These are phyloP conservation scores for Escallonia rubra DNA, from an alignment of 129 eudicot species.

Conservation along the genomic window DNA sequence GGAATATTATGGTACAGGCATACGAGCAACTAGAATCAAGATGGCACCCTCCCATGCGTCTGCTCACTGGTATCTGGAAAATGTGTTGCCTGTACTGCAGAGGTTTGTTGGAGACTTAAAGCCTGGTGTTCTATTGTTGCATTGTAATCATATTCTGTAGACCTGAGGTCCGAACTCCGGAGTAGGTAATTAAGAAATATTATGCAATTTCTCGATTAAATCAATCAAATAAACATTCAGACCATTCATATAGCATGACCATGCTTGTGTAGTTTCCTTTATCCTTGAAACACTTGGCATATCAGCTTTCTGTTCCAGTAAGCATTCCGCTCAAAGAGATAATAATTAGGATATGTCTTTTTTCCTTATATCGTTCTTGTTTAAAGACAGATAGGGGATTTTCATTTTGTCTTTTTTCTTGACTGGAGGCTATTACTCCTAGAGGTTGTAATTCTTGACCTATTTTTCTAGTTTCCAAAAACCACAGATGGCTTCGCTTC, in stretches of 20 bases:
- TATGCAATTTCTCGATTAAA: too few relatives aligned
- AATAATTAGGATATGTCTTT: background rate
- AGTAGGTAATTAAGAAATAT: too few relatives aligned
- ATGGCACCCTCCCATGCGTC: slow-evolving; percentile 93
- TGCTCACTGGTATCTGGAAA: slow-evolving; percentile 81
- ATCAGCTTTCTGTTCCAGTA: too few relatives aligned
- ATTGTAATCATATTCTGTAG: too few relatives aligned
- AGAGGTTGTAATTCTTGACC: too few relatives aligned
- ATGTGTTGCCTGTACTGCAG: slow-evolving; percentile 67
- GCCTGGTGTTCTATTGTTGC: background rate
- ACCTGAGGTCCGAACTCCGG: too few relatives aligned
- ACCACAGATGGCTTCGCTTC: too few relatives aligned
- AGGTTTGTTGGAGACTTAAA: slow-evolving; percentile 41
- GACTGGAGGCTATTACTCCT: background rate
- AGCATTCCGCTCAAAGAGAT: too few relatives aligned
- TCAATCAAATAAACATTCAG: background rate
- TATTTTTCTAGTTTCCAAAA: too few relatives aligned
- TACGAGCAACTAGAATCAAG: slow-evolving; percentile 80
- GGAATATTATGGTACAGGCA: slow-evolving; percentile 89
- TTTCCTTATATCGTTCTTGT: too few relatives aligned
- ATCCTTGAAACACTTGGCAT: too few relatives aligned
- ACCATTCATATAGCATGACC: background rate
- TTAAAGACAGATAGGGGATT: background rate
- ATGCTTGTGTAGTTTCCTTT: too few relatives aligned
- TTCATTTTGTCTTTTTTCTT: background rate